These are phyloP conservation scores for Verticillium dahliae DNA, from an alignment of 2,329 filamentous ascomycete species.

Conservation along the genomic window DNA sequence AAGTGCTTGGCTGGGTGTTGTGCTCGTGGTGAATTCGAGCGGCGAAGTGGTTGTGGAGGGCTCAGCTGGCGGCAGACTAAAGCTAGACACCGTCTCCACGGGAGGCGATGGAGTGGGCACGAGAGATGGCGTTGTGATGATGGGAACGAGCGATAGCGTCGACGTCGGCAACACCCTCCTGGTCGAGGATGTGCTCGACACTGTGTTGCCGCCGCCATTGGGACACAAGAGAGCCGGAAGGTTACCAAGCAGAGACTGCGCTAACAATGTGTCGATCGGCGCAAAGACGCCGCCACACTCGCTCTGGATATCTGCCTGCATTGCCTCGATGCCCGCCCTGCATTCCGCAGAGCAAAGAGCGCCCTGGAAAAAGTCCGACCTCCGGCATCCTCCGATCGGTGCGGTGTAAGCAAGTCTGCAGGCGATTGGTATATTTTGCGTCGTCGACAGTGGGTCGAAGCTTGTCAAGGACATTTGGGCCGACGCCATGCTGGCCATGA, in stretches of 20 bases:
- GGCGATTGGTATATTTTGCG: slow-evolving; percentile 24
- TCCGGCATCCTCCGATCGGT: slow-evolving; percentile 28
- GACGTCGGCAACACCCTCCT: neutral
- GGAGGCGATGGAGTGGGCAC: neutral
- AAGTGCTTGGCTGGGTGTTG: neutral
- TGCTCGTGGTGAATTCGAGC: neutral
- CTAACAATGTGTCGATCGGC: slow-evolving; percentile 25
- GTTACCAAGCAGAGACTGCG: slow-evolving; percentile 26
- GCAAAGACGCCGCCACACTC: slow-evolving; percentile 18
- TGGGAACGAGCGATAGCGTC: neutral
- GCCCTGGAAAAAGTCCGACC: slow-evolving; percentile 26
- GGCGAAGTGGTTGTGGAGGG: neutral
- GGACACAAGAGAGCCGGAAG: slow-evolving; percentile 29
- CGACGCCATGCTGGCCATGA: slow-evolving; percentile 3
- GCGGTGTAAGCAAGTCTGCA: slow-evolving; percentile 36
- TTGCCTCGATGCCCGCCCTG: slow-evolving; percentile 17
- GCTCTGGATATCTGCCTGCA: slow-evolving; percentile 20
- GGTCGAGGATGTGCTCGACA: neutral
- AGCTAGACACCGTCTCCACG: neutral
- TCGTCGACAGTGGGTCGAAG: slow-evolving; percentile 30
- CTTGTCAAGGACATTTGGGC: slow-evolving; percentile 22
- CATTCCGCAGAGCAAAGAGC: slow-evolving; percentile 31
- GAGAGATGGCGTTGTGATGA: neutral
- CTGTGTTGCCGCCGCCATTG: neutral
- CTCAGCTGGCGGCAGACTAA: neutral